A percentile compares a stretch with the other conserved stretches of the same genome.
These are phyloP conservation scores for Mycena capillaripes DNA, from an alignment of 768 basidiomycete genomes.

Conservation along the genomic window DNA sequence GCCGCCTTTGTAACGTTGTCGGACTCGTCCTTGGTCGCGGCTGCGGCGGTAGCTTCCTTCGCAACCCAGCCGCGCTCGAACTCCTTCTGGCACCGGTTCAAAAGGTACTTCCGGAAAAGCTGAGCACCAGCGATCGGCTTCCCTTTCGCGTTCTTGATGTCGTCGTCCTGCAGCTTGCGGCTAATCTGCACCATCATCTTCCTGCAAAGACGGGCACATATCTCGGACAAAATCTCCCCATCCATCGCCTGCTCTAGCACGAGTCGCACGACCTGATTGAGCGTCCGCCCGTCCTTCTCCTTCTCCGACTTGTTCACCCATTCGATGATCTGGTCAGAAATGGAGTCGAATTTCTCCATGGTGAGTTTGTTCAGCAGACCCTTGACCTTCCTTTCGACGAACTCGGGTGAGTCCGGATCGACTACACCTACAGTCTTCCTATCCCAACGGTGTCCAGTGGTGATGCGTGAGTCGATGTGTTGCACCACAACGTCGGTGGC, in stretches of 20 bases:
- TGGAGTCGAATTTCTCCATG: constrained; percentile 96
- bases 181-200: constrained; percentile 97
- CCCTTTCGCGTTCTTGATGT: constrained; percentile 84
- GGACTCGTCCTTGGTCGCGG: constrained; percentile 86
- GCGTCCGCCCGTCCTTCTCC: constrained; percentile 93
- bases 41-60: constrained; percentile 88
- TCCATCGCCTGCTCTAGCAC: constrained; percentile 99
- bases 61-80: constrained; percentile 96
- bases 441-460: constrained; percentile 92
- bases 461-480: no score
- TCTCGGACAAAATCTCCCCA: constrained; percentile 95
- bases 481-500: no score
- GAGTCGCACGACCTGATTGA: constrained; percentile 95
- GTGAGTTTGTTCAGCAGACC: constrained; percentile 94
- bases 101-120: constrained; percentile 96
- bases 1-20: constrained; percentile 85
- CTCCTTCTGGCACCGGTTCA: constrained; percentile 97
- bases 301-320: constrained; percentile 96
- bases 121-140: constrained; percentile 94
- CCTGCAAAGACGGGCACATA: constrained; percentile 96
- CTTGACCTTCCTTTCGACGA: constrained; percentile 95
- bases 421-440: constrained; percentile 58
- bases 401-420: constrained; percentile 81
- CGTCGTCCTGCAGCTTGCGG: constrained; percentile 88
- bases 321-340: constrained; percentile 93